Base-by-base conservation (phyloP, 73 alveolate genomes). In the Tetrahymena malaccensis region DNA sequence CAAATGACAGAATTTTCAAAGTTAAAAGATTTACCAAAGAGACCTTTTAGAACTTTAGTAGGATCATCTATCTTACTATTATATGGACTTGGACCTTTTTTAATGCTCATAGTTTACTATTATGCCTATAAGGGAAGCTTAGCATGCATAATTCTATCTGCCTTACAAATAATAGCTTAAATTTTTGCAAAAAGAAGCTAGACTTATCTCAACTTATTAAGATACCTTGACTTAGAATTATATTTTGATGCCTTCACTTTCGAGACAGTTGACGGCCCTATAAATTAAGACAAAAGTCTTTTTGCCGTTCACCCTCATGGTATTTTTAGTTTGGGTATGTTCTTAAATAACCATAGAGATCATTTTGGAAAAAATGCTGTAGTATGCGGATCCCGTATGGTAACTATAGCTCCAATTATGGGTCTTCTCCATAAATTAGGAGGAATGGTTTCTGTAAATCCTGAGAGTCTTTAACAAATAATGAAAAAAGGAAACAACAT, bases 401-500 rank as follows among this genome's bases (percentile, higher is more conserved):
- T 70, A 27, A 70, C 89, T 22, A n/a, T n/a, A 27, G 89, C 89
- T 31, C 89, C 89, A 22, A 70, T 70, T 70, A 70, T 70, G 89
- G 89, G 89, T 70, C 89, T 70, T 70, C 37, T 70, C 9, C 89
- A 70, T n/a, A 70, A 70, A 70, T 70, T 70, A 25, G 89, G 40
- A 70, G 89, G 89, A 27, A 70, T 70, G 89, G 43, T 70, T 33
- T 70, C 89, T 19, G 97, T 95, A 27, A 70, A 95, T 37, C 95
- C 97, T 0, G 83, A 95, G 89, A 95, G 85, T 34, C 94, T 95
- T 25, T 85, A 43, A 43, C 27, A 95, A n/a, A 34, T 50, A 33
- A 56, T 95, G 44, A 95, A 95, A 57, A 85, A 50, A 34, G 97
- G 97, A 27, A 37, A 50, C 43, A 85, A 85, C 34, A 94, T 95